Conservation (phyloP, 768 basidiomycete genomes). For the Kwoniella europaea region DNA sequence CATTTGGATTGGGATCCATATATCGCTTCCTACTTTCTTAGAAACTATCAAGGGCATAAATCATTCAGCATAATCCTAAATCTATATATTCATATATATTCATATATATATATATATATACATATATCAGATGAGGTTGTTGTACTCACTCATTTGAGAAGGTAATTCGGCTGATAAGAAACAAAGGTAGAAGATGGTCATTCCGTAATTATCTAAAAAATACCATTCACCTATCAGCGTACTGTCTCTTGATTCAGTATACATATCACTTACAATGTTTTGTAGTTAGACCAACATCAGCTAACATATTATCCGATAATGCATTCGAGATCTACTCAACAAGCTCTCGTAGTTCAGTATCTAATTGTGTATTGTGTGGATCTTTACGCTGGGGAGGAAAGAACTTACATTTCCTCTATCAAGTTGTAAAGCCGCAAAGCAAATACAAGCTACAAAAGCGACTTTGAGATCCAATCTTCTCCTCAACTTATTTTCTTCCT, state of each 20-base stretch:
- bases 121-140: too few species aligned
- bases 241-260: too few species aligned
- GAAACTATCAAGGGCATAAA: slow-evolving; percentile 18
- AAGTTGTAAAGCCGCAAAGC: slow-evolving; percentile 39
- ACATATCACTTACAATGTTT: slow-evolving; percentile 29
- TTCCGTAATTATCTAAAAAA: slow-evolving; percentile 28
- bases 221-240: too few species aligned
- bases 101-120: too few species aligned
- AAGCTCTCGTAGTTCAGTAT: neutral
- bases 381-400: neutral
- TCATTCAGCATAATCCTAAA: neutral
- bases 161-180: slow-evolving; percentile 44
- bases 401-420: slow-evolving; percentile 41
- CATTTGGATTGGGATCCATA: slow-evolving; percentile 45
- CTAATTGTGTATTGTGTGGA: neutral
- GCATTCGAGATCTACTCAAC: slow-evolving; percentile 38
- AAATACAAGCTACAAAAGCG: slow-evolving; percentile 30
- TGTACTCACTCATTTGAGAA: slow-evolving; percentile 31
- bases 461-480: slow-evolving; percentile 22
- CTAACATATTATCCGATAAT: slow-evolving; percentile 40
- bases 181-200: slow-evolving; percentile 40
- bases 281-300: slow-evolving; percentile 40
- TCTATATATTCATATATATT: too few species aligned
- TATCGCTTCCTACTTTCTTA: slow-evolving; percentile 41
- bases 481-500: slow-evolving; percentile 32